These are phyloP conservation scores for Xerophyta viscosa DNA, from an alignment of 106 monocot species.

Conservation along the genomic window DNA sequence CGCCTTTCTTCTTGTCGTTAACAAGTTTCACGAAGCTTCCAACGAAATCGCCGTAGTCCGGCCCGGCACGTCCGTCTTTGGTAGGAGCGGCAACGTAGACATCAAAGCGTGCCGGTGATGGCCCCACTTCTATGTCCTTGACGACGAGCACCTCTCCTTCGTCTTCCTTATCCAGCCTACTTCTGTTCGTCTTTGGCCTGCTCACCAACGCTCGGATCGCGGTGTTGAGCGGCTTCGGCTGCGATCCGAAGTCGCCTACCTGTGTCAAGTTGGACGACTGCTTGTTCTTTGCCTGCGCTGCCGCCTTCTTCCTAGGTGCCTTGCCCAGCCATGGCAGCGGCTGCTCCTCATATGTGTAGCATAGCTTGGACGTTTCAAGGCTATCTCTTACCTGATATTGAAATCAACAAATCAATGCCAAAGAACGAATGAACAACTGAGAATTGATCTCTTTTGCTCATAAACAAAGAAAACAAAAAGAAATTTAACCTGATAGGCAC, in stretches of 20 bases:
- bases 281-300: background rate
- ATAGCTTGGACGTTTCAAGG: conserved; percentile 6
- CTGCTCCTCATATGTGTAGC: conserved; percentile 20
- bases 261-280: background rate
- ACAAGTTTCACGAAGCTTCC: conserved; percentile 22
- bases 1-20: background rate
- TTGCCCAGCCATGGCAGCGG: conserved; percentile 5
- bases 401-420: too few relatives aligned
- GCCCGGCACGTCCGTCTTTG: conserved; percentile 8
- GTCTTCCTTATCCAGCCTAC: conserved; percentile 16
- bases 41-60: conserved; percentile 12
- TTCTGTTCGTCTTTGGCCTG: conserved; percentile 21
- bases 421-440: too few relatives aligned
- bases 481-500: too few relatives aligned
- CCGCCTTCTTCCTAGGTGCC: background rate
- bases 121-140: conserved; percentile 10
- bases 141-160: conserved; percentile 15
- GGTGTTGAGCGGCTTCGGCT: conserved; percentile 3
- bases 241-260: conserved; percentile 13
- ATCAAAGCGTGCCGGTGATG: conserved; percentile 15
- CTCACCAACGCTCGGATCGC: conserved; percentile 11
- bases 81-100: conserved; percentile 14
- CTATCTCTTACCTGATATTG: conserved; percentile 13
- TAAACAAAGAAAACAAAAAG: too few relatives aligned
- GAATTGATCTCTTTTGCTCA: too few relatives aligned